A percentile compares a stretch with the other conserved stretches of the same genome.
Evolutionary conservation across 2,329 filamentous ascomycete species (phyloP).

Genomic region (Nemania diffusa): DNA sequence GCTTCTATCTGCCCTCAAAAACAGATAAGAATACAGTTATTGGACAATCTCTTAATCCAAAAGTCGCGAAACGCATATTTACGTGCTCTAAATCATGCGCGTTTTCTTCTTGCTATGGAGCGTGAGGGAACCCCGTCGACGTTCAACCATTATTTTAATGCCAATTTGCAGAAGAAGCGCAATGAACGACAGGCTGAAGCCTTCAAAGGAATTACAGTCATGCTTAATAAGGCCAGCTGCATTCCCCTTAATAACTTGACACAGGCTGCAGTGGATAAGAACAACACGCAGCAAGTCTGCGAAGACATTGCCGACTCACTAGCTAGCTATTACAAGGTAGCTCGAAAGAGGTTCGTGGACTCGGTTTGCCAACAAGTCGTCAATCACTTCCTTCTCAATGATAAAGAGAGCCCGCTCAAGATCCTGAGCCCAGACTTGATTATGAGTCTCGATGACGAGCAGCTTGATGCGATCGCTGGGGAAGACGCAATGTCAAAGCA

Average conservation of each 20-base stretch:
- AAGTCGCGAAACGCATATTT: constrained; percentile 55
- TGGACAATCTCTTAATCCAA: constrained; percentile 52
- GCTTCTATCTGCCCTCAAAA: constrained; percentile 54
- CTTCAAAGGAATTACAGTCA: too few relatives aligned
- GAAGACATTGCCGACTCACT: constrained; percentile 63
- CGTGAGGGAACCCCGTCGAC: constrained; percentile 56
- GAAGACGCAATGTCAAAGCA: too few relatives aligned
- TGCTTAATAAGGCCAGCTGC: too few relatives aligned
- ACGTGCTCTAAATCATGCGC: constrained; percentile 55
- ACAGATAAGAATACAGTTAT: constrained; percentile 52
- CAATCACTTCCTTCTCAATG: constrained; percentile 57
- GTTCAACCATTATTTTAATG: constrained; percentile 62
- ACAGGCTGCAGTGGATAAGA: too few relatives aligned
- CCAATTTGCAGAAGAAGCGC: constrained; percentile 35
- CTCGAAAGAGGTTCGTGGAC: constrained; percentile 63
- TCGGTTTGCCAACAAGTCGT: constrained; percentile 60
- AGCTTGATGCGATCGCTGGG: too few relatives aligned
- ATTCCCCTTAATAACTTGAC: too few relatives aligned
- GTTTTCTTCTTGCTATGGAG: constrained; percentile 61
- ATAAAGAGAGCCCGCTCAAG: constrained; percentile 56
- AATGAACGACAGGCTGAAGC: too few relatives aligned
- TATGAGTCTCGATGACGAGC: too few relatives aligned
- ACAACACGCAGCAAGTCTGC: constrained; percentile 39
- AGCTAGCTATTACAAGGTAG: constrained; percentile 62
- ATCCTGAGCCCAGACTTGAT: too few relatives aligned